phyloP scores from a whole-genome alignment of 345 rosid genomes.

The Bruguiera sexangula region DNA sequence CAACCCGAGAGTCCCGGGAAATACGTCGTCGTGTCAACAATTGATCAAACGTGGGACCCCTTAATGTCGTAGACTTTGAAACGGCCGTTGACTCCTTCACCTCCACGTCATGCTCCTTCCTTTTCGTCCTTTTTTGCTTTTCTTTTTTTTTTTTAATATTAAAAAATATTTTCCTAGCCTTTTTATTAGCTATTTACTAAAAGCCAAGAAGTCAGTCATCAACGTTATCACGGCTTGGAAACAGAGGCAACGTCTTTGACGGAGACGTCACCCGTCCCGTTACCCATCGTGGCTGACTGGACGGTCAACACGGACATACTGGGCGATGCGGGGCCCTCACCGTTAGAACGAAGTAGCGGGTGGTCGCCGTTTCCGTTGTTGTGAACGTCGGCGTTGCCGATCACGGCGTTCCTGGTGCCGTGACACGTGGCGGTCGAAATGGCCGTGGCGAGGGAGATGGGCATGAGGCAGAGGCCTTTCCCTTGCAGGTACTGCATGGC shows the following conservation, averaged over 20 bases:
- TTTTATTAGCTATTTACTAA: not conserved
- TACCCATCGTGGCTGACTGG: conserved; percentile 58
- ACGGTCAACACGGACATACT: conserved; percentile 70
- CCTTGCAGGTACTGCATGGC: conserved; percentile 99
- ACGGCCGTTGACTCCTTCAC: conserved; percentile 6
- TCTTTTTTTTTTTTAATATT: not conserved
- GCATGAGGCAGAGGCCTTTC: conserved; percentile 96
- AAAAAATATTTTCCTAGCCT: not conserved
- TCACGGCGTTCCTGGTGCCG: conserved; percentile 30
- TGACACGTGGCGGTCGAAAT: conserved; percentile 66
- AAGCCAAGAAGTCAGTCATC: conserved; percentile 10
- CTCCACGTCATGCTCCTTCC: conserved; percentile 15
- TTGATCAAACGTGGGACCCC: too few species aligned
- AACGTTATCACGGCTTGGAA: conserved; percentile 55
- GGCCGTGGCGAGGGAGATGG: conserved; percentile 88
- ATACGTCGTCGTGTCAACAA: not conserved
- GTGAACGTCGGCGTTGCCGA: conserved; percentile 1
- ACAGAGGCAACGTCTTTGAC: conserved; percentile 66
- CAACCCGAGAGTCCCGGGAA: not conserved
- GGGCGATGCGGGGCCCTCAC: conserved; percentile 66
- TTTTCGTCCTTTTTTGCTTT: not conserved
- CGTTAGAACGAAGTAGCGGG: conserved; percentile 32
- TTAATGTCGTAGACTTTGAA: too few species aligned
- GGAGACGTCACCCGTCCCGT: conserved; percentile 39
- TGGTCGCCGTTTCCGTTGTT: conserved; percentile 2